Base-by-base conservation (phyloP, 2,329 filamentous ascomycete genomes). In the Penicillium paneum region DNA sequence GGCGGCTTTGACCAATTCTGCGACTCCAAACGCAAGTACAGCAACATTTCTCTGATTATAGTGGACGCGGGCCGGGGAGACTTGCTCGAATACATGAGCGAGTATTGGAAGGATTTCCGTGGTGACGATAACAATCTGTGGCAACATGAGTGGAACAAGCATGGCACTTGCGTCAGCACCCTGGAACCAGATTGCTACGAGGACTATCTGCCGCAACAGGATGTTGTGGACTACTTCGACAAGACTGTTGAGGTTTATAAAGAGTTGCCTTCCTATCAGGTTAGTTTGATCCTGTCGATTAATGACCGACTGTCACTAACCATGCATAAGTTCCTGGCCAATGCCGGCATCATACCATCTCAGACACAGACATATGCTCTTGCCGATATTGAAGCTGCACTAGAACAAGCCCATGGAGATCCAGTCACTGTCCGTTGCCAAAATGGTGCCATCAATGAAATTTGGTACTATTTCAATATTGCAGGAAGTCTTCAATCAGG, bases 121-220 rank as follows among this genome's bases (percentile, higher is more conserved):
- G 86, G 86, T 52, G 73, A 84, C 39, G 82, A 87, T 60, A 81
- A 86, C 63, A 74, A 73, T 11, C 83, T 91, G 62, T 91, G 88
- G 88, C 77, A 87, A 67, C 87, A 90, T 69, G 88, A 91, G 71
- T 91, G 85, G 83, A 76, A 78, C 60, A 91, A 89, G 70, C 88
- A 91, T 68, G 89, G 88, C 17, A 86, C 83, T n/a, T 90, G 88
- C 73, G 83, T 90, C 60, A 84, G 78, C 63, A 91, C 88, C 0
- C 78, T 91, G 10, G 78, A 85, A 43, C 82, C 87, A 0, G 71
- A 73, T 17, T 91, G 88, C 76, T 91, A 90, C 73, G 72, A 74
- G 4, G 65, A 72, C n/a, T 87, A 89, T 68, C 71, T 78, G 52
- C 71, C 80, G 0, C 81, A 81, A 11, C 78, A 87, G 56, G 88